Evolutionary conservation across 129 eudicot genomes (phyloP).

Genomic region (Tagetes patula): DNA sequence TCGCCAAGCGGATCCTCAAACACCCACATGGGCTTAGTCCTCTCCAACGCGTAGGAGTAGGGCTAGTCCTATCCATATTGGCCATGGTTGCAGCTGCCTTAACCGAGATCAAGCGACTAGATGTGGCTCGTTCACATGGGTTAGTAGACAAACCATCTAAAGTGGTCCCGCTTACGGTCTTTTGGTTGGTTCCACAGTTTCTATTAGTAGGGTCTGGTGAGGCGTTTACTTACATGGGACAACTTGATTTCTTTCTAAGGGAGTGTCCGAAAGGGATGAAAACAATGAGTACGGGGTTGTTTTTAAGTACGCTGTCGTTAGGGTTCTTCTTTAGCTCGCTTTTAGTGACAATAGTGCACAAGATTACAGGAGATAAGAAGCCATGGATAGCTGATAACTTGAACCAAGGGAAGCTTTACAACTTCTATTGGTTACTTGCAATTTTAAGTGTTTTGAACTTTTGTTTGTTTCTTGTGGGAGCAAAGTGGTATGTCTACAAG

Average conservation of each 20-base stretch:
- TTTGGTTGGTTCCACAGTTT: slow-evolving; percentile 75
- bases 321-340: slow-evolving; percentile 62
- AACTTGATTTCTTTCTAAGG: slow-evolving; percentile 60
- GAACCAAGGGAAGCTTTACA: slow-evolving; percentile 51
- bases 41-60: slow-evolving; percentile 59
- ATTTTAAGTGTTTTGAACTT: slow-evolving; percentile 42
- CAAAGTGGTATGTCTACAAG: slow-evolving; percentile 63
- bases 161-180: slow-evolving; percentile 54
- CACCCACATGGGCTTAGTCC: slow-evolving; percentile 80
- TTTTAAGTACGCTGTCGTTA: slow-evolving; percentile 50
- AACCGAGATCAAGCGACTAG: slow-evolving; percentile 57
- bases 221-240: slow-evolving; percentile 86
- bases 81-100: slow-evolving; percentile 77
- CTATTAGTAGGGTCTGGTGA: slow-evolving; percentile 79
- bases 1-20: slow-evolving; percentile 38
- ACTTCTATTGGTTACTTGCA: slow-evolving; percentile 51
- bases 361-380: slow-evolving; percentile 35
- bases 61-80: slow-evolving; percentile 52
- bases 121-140: slow-evolving; percentile 44
- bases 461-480: slow-evolving; percentile 34
- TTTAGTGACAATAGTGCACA: slow-evolving; percentile 48
- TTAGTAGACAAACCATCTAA: slow-evolving; percentile 32
- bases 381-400: slow-evolving; percentile 55
- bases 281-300: slow-evolving; percentile 69
- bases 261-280: slow-evolving; percentile 67